Conservation (phyloP, 345 rosid species). For the Salix viminalis region DNA sequence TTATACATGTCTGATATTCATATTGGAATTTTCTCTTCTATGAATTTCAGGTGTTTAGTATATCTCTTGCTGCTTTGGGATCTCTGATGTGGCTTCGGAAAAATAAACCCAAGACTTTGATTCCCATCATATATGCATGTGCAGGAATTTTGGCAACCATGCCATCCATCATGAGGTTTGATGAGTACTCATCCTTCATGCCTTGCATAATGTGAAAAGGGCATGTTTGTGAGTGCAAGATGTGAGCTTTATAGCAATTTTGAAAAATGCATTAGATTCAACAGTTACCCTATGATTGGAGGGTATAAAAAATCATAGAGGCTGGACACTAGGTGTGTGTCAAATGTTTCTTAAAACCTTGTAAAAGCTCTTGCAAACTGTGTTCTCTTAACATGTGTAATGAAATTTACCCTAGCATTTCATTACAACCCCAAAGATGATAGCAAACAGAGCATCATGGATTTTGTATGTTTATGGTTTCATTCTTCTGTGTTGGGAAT, state of each 20-base stretch:
- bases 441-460: neutral
- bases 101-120: slow-evolving; percentile 83
- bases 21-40: slow-evolving; percentile 2
- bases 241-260: neutral
- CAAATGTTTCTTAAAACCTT: neutral
- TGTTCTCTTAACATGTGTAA: neutral
- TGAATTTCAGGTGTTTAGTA: slow-evolving; percentile 63
- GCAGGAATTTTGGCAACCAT: slow-evolving; percentile 89
- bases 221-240: neutral
- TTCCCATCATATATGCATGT: slow-evolving; percentile 81
- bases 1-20: neutral
- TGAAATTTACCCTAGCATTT: neutral
- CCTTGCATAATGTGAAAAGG: neutral
- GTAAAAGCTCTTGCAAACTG: neutral
- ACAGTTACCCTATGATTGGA: neutral
- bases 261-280: neutral
- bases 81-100: slow-evolving; percentile 97
- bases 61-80: slow-evolving; percentile 92
- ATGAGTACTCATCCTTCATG: slow-evolving; percentile 3
- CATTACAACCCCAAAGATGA: neutral
- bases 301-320: neutral
- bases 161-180: slow-evolving; percentile 86
- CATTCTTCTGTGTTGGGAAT: neutral
- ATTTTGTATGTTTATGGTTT: neutral
- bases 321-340: neutral